Conservation (phyloP, 2,329 filamentous ascomycete genomes). For the Ceratocystis colombiana region DNA sequence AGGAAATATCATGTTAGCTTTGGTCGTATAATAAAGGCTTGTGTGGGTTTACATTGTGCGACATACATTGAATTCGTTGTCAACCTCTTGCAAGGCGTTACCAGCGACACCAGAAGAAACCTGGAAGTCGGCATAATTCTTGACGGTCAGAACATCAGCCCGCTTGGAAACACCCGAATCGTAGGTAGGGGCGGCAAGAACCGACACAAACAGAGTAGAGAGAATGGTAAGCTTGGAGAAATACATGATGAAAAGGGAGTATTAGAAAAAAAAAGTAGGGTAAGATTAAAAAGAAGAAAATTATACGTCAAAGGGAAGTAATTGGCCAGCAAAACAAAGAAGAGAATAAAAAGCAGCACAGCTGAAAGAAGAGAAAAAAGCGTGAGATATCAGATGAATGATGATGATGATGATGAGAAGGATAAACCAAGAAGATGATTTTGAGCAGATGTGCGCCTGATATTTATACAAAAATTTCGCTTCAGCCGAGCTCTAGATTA, state of each 20-base stretch:
- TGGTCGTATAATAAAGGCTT: not conserved
- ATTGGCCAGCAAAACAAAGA: conserved; percentile 25
- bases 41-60: not conserved
- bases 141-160: conserved; percentile 30
- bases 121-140: conserved; percentile 37
- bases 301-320: not conserved
- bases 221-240: conserved; percentile 34
- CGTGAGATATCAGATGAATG: conserved; percentile 12
- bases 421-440: not conserved
- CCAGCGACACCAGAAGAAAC: conserved; percentile 44
- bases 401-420: conserved; percentile 22
- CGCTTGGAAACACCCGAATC: conserved; percentile 29
- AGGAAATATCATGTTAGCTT: not conserved
- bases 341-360: conserved; percentile 24
- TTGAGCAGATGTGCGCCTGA: not conserved
- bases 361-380: conserved; percentile 22
- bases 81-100: conserved; percentile 44
- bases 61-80: conserved; percentile 44
- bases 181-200: conserved; percentile 33
- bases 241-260: conserved; percentile 31
- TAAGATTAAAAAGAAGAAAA: conserved; percentile 8
- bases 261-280: conserved; percentile 16
- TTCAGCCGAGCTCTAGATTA: not conserved
- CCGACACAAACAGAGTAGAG: conserved; percentile 33
- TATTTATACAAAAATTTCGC: conserved; percentile 3